Conservation (phyloP, 2,329 filamentous ascomycete species). For the Ploettnerulaceae sp. region DNA sequence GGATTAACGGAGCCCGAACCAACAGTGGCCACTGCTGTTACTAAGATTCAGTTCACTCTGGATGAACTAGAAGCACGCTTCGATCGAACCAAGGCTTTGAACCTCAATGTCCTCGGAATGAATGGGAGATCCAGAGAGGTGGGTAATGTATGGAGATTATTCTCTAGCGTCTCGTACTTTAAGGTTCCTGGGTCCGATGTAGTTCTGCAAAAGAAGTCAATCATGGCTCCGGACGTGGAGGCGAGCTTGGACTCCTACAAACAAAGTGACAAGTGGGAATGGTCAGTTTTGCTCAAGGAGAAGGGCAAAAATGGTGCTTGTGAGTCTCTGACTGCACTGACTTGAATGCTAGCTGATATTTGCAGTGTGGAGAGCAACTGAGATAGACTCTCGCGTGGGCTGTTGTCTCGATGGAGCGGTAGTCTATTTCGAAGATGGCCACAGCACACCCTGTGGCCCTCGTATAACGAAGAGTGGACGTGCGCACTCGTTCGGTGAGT, state of each 20-base stretch:
- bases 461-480: conserved; percentile 8
- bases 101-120: conserved; percentile 36
- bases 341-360: not conserved
- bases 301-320: conserved; percentile 11
- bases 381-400: conserved; percentile 43
- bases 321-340: conserved; percentile 11
- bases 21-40: conserved; percentile 19
- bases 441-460: conserved; percentile 40
- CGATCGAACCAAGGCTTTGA: conserved; percentile 30
- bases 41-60: conserved; percentile 24
- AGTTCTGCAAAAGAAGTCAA: conserved; percentile 35
- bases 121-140: conserved; percentile 38
- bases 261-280: conserved; percentile 20
- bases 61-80: conserved; percentile 34
- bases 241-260: not conserved
- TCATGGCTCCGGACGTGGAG: conserved; percentile 5
- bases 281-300: conserved; percentile 34
- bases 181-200: conserved; percentile 38
- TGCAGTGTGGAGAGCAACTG: conserved; percentile 36
- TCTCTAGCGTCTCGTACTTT: conserved; percentile 34
- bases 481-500: conserved; percentile 16
- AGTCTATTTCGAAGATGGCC: conserved; percentile 42
- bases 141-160: conserved; percentile 35
- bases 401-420: conserved; percentile 42
- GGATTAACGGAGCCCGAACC: conserved; percentile 19